Base-by-base conservation (phyloP, 768 basidiomycete genomes). In the Serpula lacrymans region DNA sequence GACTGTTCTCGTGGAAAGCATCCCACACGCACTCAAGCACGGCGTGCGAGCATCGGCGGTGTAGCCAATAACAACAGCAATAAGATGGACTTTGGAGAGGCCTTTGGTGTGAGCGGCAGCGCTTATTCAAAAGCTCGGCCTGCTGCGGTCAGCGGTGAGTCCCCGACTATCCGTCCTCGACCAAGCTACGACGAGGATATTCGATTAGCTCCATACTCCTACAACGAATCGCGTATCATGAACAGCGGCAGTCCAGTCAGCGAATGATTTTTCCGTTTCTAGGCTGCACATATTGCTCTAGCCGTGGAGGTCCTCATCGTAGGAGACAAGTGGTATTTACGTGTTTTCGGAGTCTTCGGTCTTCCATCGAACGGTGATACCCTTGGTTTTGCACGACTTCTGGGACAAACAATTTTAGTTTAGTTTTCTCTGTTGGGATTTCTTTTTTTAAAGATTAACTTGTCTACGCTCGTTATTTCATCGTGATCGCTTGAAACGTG, bases 121-220 rank as follows among this genome's bases (percentile, higher is more conserved):
- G 54, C 49, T 23, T 52, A 48, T 39, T 11, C 42, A 17, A 36
- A 39, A 37, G 32, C 37, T 24, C 46, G 48, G 21, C 32, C 38
- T 26, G 36, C 23, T 32, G 36, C 41, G 9, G 34, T 40, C 22
- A 28, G 34, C 22, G 31, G 28, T 20, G 42, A 43, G 39, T 40
- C 48, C 30, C 35, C 44, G n/a, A 41, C 22, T 16, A 27, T 43
- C 32, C 52, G 37, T 31, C 44, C 46, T 18, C 46, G 44, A 32
- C 29, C 50, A 21, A 69, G 68, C 53, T 67, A 64, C 32, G 70
- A 70, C 37, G 70, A 72, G 51, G 60, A 63, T 29, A 60, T 70
- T 34, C 59, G 58, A 31, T 57, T 72, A 46, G 60, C 70, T 34
- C 60, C 67, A 22, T 72, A 72, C 35, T 48, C 51, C 8, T 59